Evolutionary conservation across 176 grass and related monocot genomes (phyloP).

Genomic region (Rhynchospora tenuis): DNA sequence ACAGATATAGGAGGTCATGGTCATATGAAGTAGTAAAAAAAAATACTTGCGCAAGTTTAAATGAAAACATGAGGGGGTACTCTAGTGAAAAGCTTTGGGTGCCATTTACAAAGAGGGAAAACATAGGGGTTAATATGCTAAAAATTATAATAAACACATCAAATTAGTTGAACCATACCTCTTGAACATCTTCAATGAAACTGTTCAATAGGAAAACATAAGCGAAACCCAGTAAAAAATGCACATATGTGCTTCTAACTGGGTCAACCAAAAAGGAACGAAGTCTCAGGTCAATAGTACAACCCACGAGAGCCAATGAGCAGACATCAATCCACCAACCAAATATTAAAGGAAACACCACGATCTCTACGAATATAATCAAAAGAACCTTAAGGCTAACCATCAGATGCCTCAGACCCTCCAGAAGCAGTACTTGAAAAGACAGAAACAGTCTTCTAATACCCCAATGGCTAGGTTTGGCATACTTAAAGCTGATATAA

Average conservation of each 20-base stretch:
- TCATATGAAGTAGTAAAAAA: no score
- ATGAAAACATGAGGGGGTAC: not conserved
- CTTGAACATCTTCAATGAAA: not conserved
- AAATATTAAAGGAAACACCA: not conserved
- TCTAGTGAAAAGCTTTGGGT: not conserved
- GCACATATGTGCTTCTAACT: not conserved
- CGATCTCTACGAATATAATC: not conserved
- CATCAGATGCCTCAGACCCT: not conserved
- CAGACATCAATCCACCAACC: not conserved
- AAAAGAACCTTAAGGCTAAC: not conserved
- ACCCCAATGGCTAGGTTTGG: not conserved
- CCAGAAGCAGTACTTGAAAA: not conserved
- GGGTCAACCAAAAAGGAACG: not conserved
- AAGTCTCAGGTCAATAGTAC: not conserved
- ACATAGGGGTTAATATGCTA: not conserved
- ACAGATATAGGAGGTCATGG: no score
- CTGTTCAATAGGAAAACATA: not conserved
- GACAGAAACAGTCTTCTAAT: not conserved
- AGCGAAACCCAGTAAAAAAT: not conserved
- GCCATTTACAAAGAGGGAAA: not conserved
- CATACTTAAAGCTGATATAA: not conserved
- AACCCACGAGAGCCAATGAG: not conserved
- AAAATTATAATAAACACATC: not conserved
- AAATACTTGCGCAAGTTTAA: not conserved
- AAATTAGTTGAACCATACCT: not conserved